Base-by-base conservation (phyloP, 169 alveolate species). In the Sarcocystis neurona region DNA sequence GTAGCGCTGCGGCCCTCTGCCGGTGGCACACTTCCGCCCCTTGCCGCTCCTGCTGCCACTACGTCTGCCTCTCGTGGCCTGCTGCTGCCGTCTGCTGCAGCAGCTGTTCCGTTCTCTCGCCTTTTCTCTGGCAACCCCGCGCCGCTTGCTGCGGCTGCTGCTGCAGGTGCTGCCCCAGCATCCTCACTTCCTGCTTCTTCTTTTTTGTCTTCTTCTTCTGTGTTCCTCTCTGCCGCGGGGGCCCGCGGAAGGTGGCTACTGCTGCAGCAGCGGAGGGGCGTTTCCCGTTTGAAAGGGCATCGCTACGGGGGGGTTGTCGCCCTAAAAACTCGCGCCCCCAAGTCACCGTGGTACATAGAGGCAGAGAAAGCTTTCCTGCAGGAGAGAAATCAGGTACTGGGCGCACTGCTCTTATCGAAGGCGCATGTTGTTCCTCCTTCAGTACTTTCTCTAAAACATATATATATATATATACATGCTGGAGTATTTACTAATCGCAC, bases 281-380 rank as follows among this genome's bases (percentile, higher is more conserved):
- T 94, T 53, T 91, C 97, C 32, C 94, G 95, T 74, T 95, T 93
- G 50, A 95, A 95, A 88, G 93, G 94, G 43, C 95, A 92, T 50
- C 94, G 96, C 32, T 94, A 93, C 85, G 95, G 94, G 77, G 97
- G 97, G 1, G 91, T 93, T n/a, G 94, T 95, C 34, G 95, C 96
- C 46, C 92, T 93, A 78, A 94, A 95, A 92, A 91, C 93, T 47
- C 94, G 94, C 70, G 97, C 96, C 43, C 97, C 94, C n/a, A 95
- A 95, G 90, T 94, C 97, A 0, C 96, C 95, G 58, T 95, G 97
- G 97, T 95, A 95, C 79, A 92, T 94, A 84, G 92, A 92, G 74
- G 97, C 97, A 0, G 97, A 95, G 89, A 92, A 95, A 48, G 97
- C 93, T 47, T 95, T 95, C 77, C 93, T 95, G 48, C 94, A 94